Conservation (phyloP, 2,329 filamentous ascomycete species). For the Aspergillus ruber region DNA sequence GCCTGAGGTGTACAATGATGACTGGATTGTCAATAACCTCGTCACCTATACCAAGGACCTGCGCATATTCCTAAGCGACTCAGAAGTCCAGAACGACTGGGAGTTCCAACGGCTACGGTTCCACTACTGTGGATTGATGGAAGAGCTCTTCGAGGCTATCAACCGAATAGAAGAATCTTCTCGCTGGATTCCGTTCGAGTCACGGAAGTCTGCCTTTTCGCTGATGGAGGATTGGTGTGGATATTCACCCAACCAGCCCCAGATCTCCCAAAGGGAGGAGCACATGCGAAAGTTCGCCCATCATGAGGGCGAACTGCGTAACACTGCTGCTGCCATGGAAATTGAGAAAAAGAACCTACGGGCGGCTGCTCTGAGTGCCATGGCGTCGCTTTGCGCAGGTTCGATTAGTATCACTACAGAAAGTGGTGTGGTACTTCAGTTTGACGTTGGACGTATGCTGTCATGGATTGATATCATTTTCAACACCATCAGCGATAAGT, state of each 20-base stretch:
- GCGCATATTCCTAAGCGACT: constrained; percentile 89
- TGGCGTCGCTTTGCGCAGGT: constrained; percentile 78
- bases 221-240: constrained; percentile 99
- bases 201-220: constrained; percentile 87
- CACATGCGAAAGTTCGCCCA: constrained; percentile 81
- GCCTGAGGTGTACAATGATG: constrained; percentile 71
- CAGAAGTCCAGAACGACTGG: constrained; percentile 90
- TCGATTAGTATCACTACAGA: constrained; percentile 84
- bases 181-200: constrained; percentile 96
- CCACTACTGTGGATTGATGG: constrained; percentile 90
- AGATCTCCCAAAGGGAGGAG: constrained; percentile 76
- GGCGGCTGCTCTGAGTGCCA: constrained; percentile 84
- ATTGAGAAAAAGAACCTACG: constrained; percentile 92
- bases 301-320: constrained; percentile 65
- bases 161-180: constrained; percentile 77
- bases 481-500: constrained; percentile 81
- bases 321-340: constrained; percentile 82
- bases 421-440: constrained; percentile 78
- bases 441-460: constrained; percentile 87
- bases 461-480: constrained; percentile 96
- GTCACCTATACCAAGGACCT: constrained; percentile 86
- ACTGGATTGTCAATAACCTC: constrained; percentile 85
- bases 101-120: constrained; percentile 86
- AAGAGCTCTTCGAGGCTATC: constrained; percentile 87
- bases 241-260: constrained; percentile 82